Percentiles rank a stretch among this genome's conserved stretches.
These are phyloP conservation scores for Saksenaea oblongispora DNA, from an alignment of 371 early-diverging fungal genomes.

Conservation along the genomic window DNA sequence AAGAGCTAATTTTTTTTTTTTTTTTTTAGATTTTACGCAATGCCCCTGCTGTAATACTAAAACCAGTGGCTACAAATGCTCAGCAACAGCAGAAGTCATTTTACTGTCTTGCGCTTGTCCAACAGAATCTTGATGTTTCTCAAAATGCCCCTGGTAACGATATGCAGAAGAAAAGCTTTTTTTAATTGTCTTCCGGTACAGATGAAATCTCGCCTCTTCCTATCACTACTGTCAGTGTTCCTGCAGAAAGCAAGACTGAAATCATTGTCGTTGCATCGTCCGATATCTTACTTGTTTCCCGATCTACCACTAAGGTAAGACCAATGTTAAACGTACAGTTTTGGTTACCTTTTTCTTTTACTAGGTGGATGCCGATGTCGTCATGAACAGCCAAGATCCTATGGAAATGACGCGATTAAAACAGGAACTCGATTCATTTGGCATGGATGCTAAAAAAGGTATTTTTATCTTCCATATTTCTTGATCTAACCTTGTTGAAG, in stretches of 20 bases:
- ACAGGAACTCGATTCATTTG: slow-evolving; percentile 59
- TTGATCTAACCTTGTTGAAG: slow-evolving; percentile 12
- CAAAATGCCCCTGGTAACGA: slow-evolving; percentile 2
- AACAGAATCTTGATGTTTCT: slow-evolving; percentile 23
- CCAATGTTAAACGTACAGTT: neutral
- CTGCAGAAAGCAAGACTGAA: slow-evolving; percentile 47
- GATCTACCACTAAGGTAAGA: slow-evolving; percentile 43
- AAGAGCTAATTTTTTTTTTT: neutral
- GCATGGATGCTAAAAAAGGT: slow-evolving; percentile 46
- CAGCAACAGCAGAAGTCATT: slow-evolving; percentile 48
- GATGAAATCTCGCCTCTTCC: slow-evolving; percentile 62
- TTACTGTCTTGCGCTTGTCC: slow-evolving; percentile 46
- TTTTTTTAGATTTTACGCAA: slow-evolving; percentile 57
- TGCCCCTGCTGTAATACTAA: slow-evolving; percentile 67
- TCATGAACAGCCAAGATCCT: slow-evolving; percentile 50
- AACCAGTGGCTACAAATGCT: slow-evolving; percentile 35
- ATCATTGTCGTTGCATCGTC: slow-evolving; percentile 59
- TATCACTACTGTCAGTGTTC: slow-evolving; percentile 57
- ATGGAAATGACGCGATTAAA: slow-evolving; percentile 47
- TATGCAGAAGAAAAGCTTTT: too few species aligned
- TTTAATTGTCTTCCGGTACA: neutral
- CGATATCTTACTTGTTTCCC: slow-evolving; percentile 69
- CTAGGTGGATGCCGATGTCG: slow-evolving; percentile 53
- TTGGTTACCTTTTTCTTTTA: slow-evolving; percentile 2
- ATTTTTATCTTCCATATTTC: neutral